Conservation (phyloP, 352 stramenopile species). For the Phytopythium sindhum region DNA sequence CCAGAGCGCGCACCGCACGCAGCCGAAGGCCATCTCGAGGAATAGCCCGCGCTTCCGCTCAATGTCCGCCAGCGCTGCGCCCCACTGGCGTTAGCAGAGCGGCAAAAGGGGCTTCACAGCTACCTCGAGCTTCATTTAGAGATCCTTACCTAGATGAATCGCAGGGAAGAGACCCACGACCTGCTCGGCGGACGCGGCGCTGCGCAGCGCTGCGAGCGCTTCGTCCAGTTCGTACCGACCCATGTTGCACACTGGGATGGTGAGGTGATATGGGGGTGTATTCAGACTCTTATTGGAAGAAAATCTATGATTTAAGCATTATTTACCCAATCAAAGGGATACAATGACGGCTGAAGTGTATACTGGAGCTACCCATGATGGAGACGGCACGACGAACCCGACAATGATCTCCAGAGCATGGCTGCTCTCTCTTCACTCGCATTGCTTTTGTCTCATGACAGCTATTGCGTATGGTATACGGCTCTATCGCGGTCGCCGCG, state of each 20-base stretch:
- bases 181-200: not conserved
- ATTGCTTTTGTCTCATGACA: no score
- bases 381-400: no score
- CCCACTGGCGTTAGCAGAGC: not conserved
- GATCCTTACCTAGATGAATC: not conserved
- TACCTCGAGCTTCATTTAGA: not conserved
- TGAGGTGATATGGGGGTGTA: not conserved
- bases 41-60: constrained; percentile 63
- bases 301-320: not conserved
- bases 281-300: not conserved
- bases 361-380: no score
- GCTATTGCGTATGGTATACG: no score
- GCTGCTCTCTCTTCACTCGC: no score
- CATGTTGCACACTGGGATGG: not conserved
- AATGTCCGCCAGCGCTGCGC: constrained; percentile 41
- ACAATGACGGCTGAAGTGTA: not conserved
- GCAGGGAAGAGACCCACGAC: constrained; percentile 14
- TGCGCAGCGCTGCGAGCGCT: not conserved
- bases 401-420: no score
- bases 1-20: constrained; percentile 34
- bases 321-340: not conserved
- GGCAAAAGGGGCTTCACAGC: not conserved
- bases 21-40: constrained; percentile 56
- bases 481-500: not conserved
- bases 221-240: constrained; percentile 3